These are phyloP conservation scores for Gossypium lobatum DNA, from an alignment of 441 rosid genomes.

Conservation along the genomic window DNA sequence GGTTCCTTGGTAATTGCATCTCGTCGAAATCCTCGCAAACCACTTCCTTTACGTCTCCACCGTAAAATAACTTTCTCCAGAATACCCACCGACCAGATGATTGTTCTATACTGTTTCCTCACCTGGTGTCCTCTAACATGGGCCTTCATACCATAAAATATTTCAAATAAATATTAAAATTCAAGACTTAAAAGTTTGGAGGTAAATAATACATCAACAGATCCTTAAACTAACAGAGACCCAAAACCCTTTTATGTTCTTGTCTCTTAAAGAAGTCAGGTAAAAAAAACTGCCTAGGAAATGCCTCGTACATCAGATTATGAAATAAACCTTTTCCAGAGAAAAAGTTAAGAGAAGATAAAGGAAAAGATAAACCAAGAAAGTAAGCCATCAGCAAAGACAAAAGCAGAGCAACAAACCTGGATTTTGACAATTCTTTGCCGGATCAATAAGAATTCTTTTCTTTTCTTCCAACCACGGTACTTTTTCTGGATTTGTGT, in stretches of 20 bases:
- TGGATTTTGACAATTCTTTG: slow-evolving; percentile 82
- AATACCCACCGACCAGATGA: slow-evolving; percentile 88
- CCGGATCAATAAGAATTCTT: slow-evolving; percentile 70
- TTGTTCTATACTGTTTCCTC: slow-evolving; percentile 64
- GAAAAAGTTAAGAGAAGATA: neutral
- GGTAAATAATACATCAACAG: neutral
- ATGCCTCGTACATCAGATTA: neutral
- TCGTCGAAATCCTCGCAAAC: slow-evolving; percentile 71
- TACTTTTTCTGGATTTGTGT: slow-evolving; percentile 77
- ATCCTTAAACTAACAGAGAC: neutral
- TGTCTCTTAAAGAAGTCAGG: neutral
- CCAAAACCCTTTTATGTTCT: neutral
- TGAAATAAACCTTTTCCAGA: neutral
- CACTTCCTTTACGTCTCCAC: slow-evolving; percentile 95
- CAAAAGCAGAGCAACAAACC: slow-evolving; percentile 33
- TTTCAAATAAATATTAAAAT: neutral
- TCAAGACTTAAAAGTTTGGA: slow-evolving; percentile 5
- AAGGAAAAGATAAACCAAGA: neutral
- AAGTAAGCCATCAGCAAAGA: neutral
- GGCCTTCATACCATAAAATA: slow-evolving; percentile 44
- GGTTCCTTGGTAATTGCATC: slow-evolving; percentile 42
- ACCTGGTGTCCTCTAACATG: slow-evolving; percentile 95
- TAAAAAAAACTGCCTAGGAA: neutral
- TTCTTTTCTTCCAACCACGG: slow-evolving; percentile 87
- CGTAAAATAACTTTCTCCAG: slow-evolving; percentile 89